Base-by-base conservation (phyloP, 257 asterid species). In the Schizonepeta tenuifolia region DNA sequence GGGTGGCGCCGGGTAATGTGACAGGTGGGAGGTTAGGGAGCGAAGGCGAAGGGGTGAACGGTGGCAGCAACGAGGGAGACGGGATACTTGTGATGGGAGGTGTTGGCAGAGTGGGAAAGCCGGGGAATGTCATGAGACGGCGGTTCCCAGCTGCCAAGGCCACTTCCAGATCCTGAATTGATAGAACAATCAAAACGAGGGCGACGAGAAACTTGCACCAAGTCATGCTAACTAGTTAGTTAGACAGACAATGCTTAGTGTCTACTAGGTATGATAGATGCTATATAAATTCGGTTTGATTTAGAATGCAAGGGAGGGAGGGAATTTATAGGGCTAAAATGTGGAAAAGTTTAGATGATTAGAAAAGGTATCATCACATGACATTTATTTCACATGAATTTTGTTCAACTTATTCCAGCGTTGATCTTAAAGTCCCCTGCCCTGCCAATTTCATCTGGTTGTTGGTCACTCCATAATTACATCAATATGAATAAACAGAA, bases 111-210 rank as follows among this genome's bases (percentile, higher is more conserved):
- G 10, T 28, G 0, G 85, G 79, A 11, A 74, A 33, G 17, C 80
- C 82, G 3, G 75, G 81, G 69, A 63, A 49, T 12, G 22, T 40
- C 41, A 73, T 24, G 18, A 78, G 73, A 14, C 67, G 75, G 10
- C 83, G 85, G 50, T 67, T 73, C 2, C 73, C 78, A 15, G 36
- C 64, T 5, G 78, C 73, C 40, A 41, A 57, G 9, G 41, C 41
- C 0, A 20, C 56, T 2, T 75, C 73, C 54, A 46, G 13, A 55
- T 65, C 64, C 17, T 74, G 74, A 24, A 72, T 17, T 18, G 81
- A 74, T 35, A 81, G 9, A 35, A 71, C 70, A 1, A 71, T 55
- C 62, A 78, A 6, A 22, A 69, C 0, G 65, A 80, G 54, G n/a
- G 69, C 9, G 20, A 72, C 47, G 22, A 79, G 44, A 43, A 78